phyloP scores from a whole-genome alignment of 257 asterid species.

The Solanum pinnatisectum region DNA sequence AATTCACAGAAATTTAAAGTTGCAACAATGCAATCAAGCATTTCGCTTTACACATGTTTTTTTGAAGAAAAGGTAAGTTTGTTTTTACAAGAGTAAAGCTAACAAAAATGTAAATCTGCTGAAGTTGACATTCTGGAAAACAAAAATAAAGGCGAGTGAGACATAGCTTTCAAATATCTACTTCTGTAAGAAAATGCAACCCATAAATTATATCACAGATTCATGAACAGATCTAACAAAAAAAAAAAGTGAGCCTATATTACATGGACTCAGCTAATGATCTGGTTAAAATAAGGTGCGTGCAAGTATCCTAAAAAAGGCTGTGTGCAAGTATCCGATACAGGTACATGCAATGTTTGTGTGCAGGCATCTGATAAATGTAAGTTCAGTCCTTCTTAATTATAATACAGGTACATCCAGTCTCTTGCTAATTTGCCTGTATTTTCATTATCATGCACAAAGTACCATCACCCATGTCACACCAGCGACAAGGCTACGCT shows the following conservation, averaged over 20 bases:
- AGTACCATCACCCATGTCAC: neutral
- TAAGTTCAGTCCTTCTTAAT: neutral
- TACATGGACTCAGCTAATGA: neutral
- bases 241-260: neutral
- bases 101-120: neutral
- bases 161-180: neutral
- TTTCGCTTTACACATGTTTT: neutral
- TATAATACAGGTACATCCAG: neutral
- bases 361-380: neutral
- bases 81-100: neutral
- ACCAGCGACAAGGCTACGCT: neutral
- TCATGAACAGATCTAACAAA: neutral
- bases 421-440: neutral
- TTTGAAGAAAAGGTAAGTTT: neutral
- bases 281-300: neutral
- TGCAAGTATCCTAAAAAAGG: neutral
- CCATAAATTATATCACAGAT: neutral
- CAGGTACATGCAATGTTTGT: neutral
- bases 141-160: neutral
- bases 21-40: neutral
- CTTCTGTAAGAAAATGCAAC: neutral
- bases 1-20: neutral
- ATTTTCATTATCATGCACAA: neutral
- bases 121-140: neutral
- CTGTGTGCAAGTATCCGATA: neutral